Percentiles rank a stretch among this genome's conserved stretches.
Evolutionary conservation across 441 rosid species (phyloP).

Genomic region (Pelargonium myrrhifolium): DNA sequence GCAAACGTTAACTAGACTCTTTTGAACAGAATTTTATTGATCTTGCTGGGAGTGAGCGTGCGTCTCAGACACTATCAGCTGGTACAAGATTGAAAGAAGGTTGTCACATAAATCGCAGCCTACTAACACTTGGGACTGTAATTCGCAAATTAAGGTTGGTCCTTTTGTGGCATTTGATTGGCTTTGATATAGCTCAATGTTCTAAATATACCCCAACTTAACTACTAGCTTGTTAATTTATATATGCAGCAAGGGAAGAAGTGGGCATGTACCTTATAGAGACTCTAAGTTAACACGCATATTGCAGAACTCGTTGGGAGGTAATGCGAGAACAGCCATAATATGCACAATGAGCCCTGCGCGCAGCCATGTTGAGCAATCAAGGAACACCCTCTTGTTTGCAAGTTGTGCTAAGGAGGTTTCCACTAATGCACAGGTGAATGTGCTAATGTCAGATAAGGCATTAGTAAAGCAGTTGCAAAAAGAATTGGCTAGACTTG

Average conservation of each 20-base stretch:
- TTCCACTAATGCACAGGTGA: conserved; percentile 67
- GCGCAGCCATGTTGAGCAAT: conserved; percentile 61
- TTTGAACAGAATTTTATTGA: conserved; percentile 74
- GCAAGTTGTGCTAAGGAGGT: conserved; percentile 84
- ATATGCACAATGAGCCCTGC: conserved; percentile 78
- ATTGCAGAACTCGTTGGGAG: conserved; percentile 76
- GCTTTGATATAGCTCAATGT: too few relatives aligned
- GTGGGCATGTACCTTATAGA: conserved; percentile 72
- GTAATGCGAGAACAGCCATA: conserved; percentile 85
- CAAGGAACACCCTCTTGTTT: conserved; percentile 72
- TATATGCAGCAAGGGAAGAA: conserved; percentile 70
- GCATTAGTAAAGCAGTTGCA: conserved; percentile 85
- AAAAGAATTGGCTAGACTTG: conserved; percentile 71
- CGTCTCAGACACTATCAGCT: conserved; percentile 78
- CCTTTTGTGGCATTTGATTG: too few relatives aligned
- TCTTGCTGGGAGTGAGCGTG: conserved; percentile 96
- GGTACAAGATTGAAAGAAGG: conserved; percentile 93
- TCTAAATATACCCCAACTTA: not conserved
- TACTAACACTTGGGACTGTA: conserved; percentile 85
- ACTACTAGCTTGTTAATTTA: not conserved
- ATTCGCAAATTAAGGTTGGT: conserved; percentile 89
- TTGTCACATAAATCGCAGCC: conserved; percentile 87
- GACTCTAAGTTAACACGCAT: conserved; percentile 92
- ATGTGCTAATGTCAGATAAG: conserved; percentile 77
- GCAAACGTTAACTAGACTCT: conserved; percentile 13